A percentile compares a stretch with the other conserved stretches of the same genome.
phyloP scores from a whole-genome alignment of 2,329 filamentous ascomycete genomes.

The Monosporascus sp. region DNA sequence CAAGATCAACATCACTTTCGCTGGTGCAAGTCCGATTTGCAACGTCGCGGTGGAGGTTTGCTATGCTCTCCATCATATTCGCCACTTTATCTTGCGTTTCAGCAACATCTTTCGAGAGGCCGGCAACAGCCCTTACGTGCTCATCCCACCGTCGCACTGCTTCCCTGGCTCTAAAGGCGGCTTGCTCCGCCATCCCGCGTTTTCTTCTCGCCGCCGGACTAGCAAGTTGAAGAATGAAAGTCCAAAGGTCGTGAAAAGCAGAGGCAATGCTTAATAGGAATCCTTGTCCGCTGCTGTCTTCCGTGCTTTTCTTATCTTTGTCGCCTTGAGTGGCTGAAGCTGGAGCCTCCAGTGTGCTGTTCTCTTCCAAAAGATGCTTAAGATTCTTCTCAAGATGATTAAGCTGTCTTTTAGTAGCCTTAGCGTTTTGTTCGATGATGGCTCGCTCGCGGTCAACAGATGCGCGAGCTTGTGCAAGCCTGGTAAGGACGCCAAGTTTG shows the following conservation, averaged over 20 bases:
- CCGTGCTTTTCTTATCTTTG: background rate
- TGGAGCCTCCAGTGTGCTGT: slow-evolving; percentile 2
- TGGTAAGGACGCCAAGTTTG: slow-evolving; percentile 2
- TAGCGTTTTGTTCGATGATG: background rate
- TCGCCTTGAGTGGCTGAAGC: background rate
- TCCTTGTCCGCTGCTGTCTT: background rate
- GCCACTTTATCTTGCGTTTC: background rate
- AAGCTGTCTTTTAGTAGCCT: background rate
- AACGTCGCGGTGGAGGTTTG: background rate
- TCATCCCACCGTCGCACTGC: slow-evolving; percentile 1
- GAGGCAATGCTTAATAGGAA: background rate
- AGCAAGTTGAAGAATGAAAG: background rate
- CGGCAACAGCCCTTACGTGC: background rate
- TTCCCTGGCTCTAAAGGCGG: background rate
- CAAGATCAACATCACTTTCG: background rate
- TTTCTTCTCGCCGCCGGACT: background rate
- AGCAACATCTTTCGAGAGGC: background rate
- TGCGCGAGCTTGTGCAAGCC: slow-evolving; percentile 5
- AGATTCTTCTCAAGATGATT: background rate
- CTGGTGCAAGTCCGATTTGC: background rate
- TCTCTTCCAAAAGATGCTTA: slow-evolving; percentile 1
- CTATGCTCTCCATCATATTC: background rate
- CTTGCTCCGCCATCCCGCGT: too few species aligned
- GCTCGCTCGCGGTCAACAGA: slow-evolving; percentile 4
- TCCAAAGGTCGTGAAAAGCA: slow-evolving; percentile 1